Evolutionary conservation across 2,329 filamentous ascomycete species (phyloP).

Genomic region (Fusarium sp.): DNA sequence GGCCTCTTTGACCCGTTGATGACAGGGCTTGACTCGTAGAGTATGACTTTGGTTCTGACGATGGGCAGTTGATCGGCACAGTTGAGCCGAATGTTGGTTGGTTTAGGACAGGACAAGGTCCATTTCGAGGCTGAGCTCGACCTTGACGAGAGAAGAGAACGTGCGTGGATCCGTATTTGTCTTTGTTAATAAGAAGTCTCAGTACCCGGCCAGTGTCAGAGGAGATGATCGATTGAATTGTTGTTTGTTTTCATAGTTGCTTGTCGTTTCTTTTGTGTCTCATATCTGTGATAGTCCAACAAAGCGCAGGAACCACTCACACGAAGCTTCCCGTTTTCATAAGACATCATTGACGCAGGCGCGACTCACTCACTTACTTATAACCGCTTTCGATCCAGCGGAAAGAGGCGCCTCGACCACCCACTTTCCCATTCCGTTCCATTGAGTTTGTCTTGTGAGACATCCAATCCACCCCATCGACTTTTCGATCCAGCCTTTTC

Average conservation of each 20-base stretch:
- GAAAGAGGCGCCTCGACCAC: conserved; percentile 8
- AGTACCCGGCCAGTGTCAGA: background rate
- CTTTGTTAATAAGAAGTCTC: conserved; percentile 25
- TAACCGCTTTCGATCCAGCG: conserved; percentile 1
- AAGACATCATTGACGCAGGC: conserved; percentile 11
- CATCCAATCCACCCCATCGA: conserved; percentile 10
- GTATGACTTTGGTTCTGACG: background rate
- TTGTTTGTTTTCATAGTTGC: background rate
- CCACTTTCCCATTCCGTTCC: conserved; percentile 23
- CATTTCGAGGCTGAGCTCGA: conserved; percentile 27
- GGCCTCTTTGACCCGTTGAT: conserved; percentile 11
- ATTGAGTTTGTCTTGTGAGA: conserved; percentile 17
- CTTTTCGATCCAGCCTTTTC: conserved; percentile 12
- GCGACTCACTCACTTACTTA: conserved; percentile 14
- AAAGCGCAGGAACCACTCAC: conserved; percentile 1
- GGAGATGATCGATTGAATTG: background rate
- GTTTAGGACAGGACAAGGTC: conserved; percentile 17
- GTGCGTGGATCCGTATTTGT: conserved; percentile 20
- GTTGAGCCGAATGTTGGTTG: conserved; percentile 17
- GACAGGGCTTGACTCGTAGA: conserved; percentile 12
- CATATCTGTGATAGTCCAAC: background rate
- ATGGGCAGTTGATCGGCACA: conserved; percentile 19
- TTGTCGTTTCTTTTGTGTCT: background rate
- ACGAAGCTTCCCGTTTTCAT: conserved; percentile 17
- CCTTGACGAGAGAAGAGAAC: conserved; percentile 12